Conservation (phyloP, 1,284 basidiomycete genomes). For the Ustilago crameri region DNA sequence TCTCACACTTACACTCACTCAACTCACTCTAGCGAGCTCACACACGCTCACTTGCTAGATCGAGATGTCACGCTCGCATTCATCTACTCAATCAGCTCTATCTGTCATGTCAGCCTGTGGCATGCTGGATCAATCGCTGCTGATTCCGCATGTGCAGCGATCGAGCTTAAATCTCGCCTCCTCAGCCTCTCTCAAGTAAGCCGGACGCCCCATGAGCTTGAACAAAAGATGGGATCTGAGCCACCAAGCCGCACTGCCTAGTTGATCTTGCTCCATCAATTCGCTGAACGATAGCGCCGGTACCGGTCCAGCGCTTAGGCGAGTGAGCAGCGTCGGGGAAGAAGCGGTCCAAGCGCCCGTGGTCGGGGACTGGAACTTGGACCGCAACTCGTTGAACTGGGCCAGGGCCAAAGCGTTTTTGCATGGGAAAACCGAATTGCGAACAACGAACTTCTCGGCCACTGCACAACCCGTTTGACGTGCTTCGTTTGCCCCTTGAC, state of each 20-base stretch:
- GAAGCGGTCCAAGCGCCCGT: constrained; percentile 12
- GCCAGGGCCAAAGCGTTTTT: no score
- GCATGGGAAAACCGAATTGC: background rate
- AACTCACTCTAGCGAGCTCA: background rate
- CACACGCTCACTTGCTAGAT: background rate
- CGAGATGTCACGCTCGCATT: background rate
- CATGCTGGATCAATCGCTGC: background rate
- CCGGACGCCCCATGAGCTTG: background rate
- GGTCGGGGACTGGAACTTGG: background rate
- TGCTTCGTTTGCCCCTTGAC: background rate
- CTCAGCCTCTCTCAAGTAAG: background rate
- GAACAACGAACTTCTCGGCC: constrained; percentile 1
- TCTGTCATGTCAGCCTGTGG: constrained; percentile 3
- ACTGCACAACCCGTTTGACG: background rate
- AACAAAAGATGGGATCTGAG: background rate
- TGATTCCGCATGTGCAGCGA: constrained; percentile 26
- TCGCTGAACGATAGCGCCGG: background rate
- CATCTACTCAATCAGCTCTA: constrained; percentile 4
- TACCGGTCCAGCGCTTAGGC: constrained; percentile 7
- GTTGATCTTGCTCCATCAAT: background rate
- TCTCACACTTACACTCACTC: background rate
- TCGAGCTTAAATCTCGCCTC: constrained; percentile 8
- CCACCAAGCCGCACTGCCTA: background rate
- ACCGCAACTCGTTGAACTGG: no score
- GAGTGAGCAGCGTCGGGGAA: background rate